These are phyloP conservation scores for Penicillium atrosanguineum DNA, from an alignment of 495 filamentous ascomycete species.

Conservation along the genomic window DNA sequence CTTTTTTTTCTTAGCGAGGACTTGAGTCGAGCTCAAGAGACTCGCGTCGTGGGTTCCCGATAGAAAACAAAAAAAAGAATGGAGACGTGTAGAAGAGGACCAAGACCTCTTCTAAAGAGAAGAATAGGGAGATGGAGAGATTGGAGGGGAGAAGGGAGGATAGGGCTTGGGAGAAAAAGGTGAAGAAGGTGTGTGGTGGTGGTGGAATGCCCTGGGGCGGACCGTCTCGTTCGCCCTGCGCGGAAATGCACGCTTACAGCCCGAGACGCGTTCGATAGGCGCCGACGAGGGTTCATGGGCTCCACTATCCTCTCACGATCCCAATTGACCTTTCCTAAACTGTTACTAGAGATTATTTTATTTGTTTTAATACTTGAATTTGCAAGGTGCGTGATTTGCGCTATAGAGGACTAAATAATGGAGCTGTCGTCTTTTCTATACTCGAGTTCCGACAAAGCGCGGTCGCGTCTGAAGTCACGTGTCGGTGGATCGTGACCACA, in stretches of 20 bases:
- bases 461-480: constrained; percentile 32
- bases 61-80: constrained; percentile 6
- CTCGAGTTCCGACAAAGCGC: constrained; percentile 15
- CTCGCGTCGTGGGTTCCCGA: constrained; percentile 25
- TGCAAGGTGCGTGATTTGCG: constrained; percentile 3
- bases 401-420: not conserved
- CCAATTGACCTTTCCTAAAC: constrained; percentile 7
- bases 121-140: constrained; percentile 20
- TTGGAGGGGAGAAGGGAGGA: constrained; percentile 24
- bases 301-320: constrained; percentile 31
- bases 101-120: constrained; percentile 10
- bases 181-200: constrained; percentile 38
- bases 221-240: constrained; percentile 40
- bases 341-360: not conserved
- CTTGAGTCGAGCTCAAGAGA: constrained; percentile 20
- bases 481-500: constrained; percentile 19
- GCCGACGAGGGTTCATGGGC: constrained; percentile 41
- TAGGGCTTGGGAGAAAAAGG: constrained; percentile 35
- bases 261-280: constrained; percentile 51
- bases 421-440: constrained; percentile 8
- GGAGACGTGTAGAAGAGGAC: constrained; percentile 4
- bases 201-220: constrained; percentile 40
- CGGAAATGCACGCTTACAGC: constrained; percentile 49
- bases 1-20: constrained; percentile 13
- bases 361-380: not conserved